Conservation (phyloP, 2,329 filamentous ascomycete genomes). For the Alternaria ethzedia region DNA sequence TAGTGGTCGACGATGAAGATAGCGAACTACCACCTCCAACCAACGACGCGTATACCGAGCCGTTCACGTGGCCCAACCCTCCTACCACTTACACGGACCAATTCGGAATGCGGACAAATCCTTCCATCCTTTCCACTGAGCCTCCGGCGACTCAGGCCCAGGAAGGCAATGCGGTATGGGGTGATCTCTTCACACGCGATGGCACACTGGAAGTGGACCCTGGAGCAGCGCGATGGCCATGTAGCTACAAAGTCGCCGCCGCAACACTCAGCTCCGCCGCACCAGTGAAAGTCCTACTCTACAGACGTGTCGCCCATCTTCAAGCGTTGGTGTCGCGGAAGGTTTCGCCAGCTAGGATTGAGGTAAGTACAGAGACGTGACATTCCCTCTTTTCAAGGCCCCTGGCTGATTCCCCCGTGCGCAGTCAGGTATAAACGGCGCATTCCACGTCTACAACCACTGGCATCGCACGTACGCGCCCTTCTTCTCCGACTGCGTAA, state of each 20-base stretch:
- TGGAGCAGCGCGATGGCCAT: constrained; percentile 8
- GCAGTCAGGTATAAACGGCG: constrained; percentile 53
- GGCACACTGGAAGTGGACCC: neutral
- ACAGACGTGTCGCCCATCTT: constrained; percentile 6
- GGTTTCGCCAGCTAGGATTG: neutral
- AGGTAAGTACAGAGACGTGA: neutral
- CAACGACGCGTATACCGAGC: neutral
- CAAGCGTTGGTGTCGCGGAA: constrained; percentile 6
- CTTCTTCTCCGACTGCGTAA: constrained; percentile 61
- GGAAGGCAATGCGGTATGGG: constrained; percentile 24
- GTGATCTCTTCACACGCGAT: constrained; percentile 10
- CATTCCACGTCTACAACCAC: constrained; percentile 60
- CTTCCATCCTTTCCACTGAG: neutral
- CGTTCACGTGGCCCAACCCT: neutral
- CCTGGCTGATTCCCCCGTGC: constrained; percentile 53
- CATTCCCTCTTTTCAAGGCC: neutral
- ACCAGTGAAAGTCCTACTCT: constrained; percentile 11
- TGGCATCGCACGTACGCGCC: constrained; percentile 61
- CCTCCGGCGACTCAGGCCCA: constrained; percentile 47
- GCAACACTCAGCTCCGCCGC: constrained; percentile 12
- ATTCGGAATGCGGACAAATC: neutral
- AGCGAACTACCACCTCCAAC: constrained; percentile 44
- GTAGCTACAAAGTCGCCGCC: constrained; percentile 11
- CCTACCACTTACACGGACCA: constrained; percentile 13
- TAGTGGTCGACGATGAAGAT: constrained; percentile 56